phyloP scores from a whole-genome alignment of 768 basidiomycete species.

The Lactifluus volemus region DNA sequence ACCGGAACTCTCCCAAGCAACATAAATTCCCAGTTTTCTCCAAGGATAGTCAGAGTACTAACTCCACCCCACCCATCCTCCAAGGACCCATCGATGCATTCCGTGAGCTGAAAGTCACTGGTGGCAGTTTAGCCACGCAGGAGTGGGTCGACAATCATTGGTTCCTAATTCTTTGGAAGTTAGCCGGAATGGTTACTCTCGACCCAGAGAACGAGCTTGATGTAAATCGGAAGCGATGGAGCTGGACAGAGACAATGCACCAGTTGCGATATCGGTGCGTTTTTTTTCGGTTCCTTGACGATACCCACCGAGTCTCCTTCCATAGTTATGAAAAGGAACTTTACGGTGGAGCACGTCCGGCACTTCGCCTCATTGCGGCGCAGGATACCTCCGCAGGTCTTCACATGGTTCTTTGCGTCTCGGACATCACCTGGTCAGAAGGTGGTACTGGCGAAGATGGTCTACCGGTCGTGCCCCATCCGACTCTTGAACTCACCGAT shows the following conservation, averaged over 20 bases:
- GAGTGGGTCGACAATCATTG: conserved; percentile 93
- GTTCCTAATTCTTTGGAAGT: conserved; percentile 87
- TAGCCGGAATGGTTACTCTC: conserved; percentile 73
- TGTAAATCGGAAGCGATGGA: conserved; percentile 54
- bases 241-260: conserved; percentile 68
- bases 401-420: conserved; percentile 83
- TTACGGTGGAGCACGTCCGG: conserved; percentile 60
- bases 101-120: conserved; percentile 42
- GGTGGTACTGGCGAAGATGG: conserved; percentile 31
- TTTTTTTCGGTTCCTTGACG: neutral
- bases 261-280: conserved; percentile 82
- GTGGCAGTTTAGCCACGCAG: conserved; percentile 61
- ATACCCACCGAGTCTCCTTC: neutral
- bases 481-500: conserved; percentile 86
- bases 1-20: conserved; percentile 9
- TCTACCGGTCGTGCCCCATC: conserved; percentile 31
- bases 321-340: conserved; percentile 41
- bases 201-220: conserved; percentile 53
- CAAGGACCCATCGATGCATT: conserved; percentile 42
- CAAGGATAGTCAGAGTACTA: neutral
- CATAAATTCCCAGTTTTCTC: neutral
- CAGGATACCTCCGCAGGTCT: conserved; percentile 71
- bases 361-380: conserved; percentile 71
- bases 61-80: conserved; percentile 3
- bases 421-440: conserved; percentile 53